These are phyloP conservation scores for Agarophyton chilense DNA, from an alignment of 23 red algal species.

Conservation along the genomic window DNA sequence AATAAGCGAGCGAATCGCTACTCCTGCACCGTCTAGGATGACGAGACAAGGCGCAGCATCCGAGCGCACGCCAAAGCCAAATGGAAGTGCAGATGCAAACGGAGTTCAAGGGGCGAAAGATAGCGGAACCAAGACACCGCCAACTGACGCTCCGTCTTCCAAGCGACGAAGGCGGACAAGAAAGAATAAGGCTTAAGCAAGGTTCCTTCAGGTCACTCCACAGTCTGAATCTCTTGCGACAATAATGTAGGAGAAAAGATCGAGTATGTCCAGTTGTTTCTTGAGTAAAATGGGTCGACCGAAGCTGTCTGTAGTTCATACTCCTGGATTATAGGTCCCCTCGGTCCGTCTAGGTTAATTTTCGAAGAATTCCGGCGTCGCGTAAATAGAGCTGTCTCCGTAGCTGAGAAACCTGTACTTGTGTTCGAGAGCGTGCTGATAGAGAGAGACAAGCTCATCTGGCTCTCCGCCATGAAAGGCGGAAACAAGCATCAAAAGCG, in stretches of 20 bases:
- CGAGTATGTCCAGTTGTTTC: not conserved
- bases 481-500: slow-evolving; percentile 94
- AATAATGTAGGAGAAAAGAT: not conserved
- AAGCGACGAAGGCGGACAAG: slow-evolving; percentile 37
- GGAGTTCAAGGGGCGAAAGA: not conserved
- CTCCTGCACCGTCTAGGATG: slow-evolving; percentile 35
- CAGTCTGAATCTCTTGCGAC: not conserved
- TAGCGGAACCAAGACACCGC: not conserved
- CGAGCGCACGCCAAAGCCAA: not conserved
- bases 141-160: not conserved
- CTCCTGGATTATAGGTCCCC: not conserved
- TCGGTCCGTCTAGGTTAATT: not conserved
- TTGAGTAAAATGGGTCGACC: not conserved
- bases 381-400: slow-evolving; percentile 90
- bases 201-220: not conserved
- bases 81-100: slow-evolving; percentile 1
- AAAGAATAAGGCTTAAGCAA: slow-evolving; percentile 47
- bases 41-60: not conserved
- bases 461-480: slow-evolving; percentile 76
- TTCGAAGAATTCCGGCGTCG: slow-evolving; percentile 33
- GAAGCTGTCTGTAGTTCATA: not conserved
- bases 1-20: slow-evolving; percentile 38
- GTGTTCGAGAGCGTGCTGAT: slow-evolving; percentile 71
- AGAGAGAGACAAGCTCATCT: slow-evolving; percentile 59
- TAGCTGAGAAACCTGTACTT: slow-evolving; percentile 95